Conservation (phyloP, 495 filamentous ascomycete genomes). For the Neurospora sp. region DNA sequence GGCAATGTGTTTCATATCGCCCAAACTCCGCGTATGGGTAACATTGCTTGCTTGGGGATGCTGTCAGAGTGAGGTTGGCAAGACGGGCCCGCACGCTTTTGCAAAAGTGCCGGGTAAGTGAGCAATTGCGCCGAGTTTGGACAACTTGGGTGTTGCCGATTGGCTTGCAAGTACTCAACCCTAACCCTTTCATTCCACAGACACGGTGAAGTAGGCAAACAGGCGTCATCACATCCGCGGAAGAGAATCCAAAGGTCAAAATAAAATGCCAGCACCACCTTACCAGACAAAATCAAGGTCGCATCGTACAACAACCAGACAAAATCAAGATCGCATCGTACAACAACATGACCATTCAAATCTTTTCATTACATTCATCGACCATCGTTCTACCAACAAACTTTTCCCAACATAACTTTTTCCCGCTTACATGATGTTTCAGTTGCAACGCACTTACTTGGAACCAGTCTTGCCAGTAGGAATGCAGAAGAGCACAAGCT, state of each 20-base stretch:
- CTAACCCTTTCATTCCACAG: background rate
- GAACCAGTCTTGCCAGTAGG: constrained; percentile 44
- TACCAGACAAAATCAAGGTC: background rate
- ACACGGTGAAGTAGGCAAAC: background rate
- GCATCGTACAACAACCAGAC: background rate
- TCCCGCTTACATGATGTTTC: background rate
- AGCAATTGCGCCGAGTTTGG: background rate
- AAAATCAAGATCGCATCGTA: background rate
- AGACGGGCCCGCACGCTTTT: background rate
- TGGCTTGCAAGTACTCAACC: background rate
- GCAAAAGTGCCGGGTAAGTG: background rate
- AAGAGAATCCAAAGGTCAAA: too few species aligned
- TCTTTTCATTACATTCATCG: background rate
- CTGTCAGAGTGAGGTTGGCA: background rate
- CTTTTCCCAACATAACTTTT: background rate
- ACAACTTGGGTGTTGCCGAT: too few species aligned
- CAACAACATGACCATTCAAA: background rate
- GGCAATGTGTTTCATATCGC: background rate
- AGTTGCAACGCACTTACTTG: constrained; percentile 6
- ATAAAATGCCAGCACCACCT: too few species aligned
- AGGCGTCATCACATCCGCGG: too few species aligned
- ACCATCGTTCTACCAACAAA: background rate
- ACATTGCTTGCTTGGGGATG: too few species aligned
- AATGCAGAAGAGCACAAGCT: constrained; percentile 69
- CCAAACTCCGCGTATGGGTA: background rate